Base-by-base conservation (phyloP, 139 green algal species). In the Choricystis sp. region DNA sequence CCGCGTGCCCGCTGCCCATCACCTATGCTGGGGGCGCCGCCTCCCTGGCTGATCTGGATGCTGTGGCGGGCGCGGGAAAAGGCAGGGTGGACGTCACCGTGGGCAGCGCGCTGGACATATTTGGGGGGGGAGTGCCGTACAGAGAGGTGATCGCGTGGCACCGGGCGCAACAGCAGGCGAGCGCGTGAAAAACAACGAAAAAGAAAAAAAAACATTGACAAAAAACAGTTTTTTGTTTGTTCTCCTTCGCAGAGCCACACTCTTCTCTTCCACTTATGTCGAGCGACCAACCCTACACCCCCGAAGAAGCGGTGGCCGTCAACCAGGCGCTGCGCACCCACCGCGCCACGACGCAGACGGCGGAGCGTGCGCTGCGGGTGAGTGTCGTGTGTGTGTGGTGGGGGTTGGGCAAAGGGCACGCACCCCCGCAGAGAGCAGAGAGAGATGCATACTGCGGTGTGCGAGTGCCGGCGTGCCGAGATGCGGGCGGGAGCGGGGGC, bases 31-130 rank as follows among this genome's bases (percentile, higher is more conserved):
- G 92, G 1, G 92, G 92, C 14, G 92, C 83, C 0, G 62, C 80
- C 23, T 87, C 85, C 49, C 78, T 90, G 82, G 85, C 86, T 49
- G 88, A 95, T 62, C 65, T 95, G 56, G 88, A 95, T 57, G 66
- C 66, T 4, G 83, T 95, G 22, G 69, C 73, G 4, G 62, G 72
- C 29, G 75, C 71, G 16, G 86, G 86, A 0, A 28, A 71, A 14
- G 90, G 87, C 2, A 68, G 72, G 1, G 88, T 98, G 22, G 90
- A 97, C 72, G 84, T 98, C 59, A 98, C 93, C 2, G 89, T 99
- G 1, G 93, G 93, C 49, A 92, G 79, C 40, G 93, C 93, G 14
- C 75, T 99, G 14, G 93, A 99, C 79, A 94, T 98, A 23, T 99
- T 99, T 78, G 93, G 93, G 0, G 93, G 93, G 1, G 70, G 81